Conservation (phyloP, 2,329 filamentous ascomycete genomes). For the Zymoseptoria brevis region DNA sequence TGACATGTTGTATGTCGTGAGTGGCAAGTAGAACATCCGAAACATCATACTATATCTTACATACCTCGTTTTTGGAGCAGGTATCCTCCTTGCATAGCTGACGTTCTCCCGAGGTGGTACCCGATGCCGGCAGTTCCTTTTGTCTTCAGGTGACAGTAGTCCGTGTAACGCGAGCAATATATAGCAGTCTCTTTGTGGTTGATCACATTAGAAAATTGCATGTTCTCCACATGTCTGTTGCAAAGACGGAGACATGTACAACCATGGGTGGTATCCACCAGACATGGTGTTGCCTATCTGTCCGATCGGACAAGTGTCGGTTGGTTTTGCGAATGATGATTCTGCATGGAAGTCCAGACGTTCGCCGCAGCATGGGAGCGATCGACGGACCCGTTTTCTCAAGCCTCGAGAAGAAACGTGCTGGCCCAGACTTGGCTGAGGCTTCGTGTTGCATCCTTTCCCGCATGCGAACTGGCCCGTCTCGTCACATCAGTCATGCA, state of each 20-base stretch:
- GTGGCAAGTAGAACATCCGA: neutral
- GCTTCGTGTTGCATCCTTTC: neutral
- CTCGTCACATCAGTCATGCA: neutral
- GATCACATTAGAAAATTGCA: neutral
- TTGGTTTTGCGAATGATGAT: too few species aligned
- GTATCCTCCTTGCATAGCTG: neutral
- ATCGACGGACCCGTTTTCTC: neutral
- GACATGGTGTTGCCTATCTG: neutral
- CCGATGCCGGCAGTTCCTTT: neutral
- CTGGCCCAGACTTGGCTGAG: neutral
- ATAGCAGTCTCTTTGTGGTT: neutral
- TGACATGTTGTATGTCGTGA: neutral
- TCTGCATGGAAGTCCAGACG: too few species aligned
- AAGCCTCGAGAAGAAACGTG: neutral
- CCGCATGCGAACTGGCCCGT: neutral
- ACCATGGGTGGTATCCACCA: too few species aligned
- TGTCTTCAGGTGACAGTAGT: neutral
- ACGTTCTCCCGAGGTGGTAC: neutral
- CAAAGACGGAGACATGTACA: too few species aligned
- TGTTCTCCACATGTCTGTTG: neutral
- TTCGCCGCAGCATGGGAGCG: neutral
- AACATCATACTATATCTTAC: neutral
- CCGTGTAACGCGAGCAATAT: neutral
- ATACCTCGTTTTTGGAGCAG: neutral
- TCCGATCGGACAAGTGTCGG: too few species aligned